These are phyloP conservation scores for Capsella bursapastoris DNA, from an alignment of 345 rosid genomes.

Conservation along the genomic window DNA sequence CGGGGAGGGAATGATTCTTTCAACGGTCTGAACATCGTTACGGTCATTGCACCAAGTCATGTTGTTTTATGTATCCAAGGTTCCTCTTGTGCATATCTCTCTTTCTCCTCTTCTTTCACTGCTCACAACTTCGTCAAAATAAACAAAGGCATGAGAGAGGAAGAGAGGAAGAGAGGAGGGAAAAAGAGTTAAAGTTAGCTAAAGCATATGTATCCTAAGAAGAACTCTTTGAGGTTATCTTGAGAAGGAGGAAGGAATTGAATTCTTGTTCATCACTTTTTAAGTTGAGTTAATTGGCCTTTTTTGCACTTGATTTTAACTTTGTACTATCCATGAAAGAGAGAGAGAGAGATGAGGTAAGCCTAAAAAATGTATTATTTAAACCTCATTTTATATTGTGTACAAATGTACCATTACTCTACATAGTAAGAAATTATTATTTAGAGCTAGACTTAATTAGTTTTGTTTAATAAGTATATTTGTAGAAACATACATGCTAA, in stretches of 20 bases:
- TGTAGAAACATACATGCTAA: conserved; percentile 35
- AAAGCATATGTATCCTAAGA: conserved; percentile 53
- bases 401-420: background rate
- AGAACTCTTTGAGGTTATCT: conserved; percentile 50
- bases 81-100: conserved; percentile 50
- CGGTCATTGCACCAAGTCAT: conserved; percentile 98
- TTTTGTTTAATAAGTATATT: conserved; percentile 31
- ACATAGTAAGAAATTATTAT: conserved; percentile 15
- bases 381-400: conserved; percentile 24
- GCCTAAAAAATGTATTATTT: conserved; percentile 16
- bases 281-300: conserved; percentile 34
- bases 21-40: conserved; percentile 64
- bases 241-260: conserved; percentile 62
- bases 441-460: background rate
- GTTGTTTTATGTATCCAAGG: conserved; percentile 27
- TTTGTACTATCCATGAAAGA: conserved; percentile 43
- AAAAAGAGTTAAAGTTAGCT: conserved; percentile 31
- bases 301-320: conserved; percentile 41
- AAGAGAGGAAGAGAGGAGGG: conserved; percentile 11
- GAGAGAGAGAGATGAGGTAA: conserved; percentile 12
- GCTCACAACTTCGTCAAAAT: conserved; percentile 45
- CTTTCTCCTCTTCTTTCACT: conserved; percentile 38
- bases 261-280: conserved; percentile 60
- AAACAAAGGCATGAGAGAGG: conserved; percentile 43
- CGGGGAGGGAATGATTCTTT: conserved; percentile 50